Evolutionary conservation across 176 grass and related monocot species (phyloP).

Genomic region (Pharus latifolius): DNA sequence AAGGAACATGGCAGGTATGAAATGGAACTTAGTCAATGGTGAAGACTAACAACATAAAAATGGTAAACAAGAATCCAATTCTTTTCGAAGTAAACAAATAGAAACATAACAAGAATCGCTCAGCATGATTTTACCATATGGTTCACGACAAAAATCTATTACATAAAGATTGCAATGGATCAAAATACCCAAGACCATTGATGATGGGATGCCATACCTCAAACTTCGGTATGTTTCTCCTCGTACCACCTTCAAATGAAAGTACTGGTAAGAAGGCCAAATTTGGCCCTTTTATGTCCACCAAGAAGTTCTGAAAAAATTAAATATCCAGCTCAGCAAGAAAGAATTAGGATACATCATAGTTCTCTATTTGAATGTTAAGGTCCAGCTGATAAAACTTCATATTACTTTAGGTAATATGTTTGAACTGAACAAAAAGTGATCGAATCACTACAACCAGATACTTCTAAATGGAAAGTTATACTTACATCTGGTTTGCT

Average conservation of each 20-base stretch:
- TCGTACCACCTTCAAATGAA: conserved; percentile 93
- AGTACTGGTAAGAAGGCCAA: conserved; percentile 70
- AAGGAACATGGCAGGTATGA: too few species aligned
- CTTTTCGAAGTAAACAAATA: too few species aligned
- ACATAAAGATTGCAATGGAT: neutral
- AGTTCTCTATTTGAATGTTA: neutral
- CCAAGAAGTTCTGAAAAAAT: conserved; percentile 75
- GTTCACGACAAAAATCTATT: conserved; percentile 1
- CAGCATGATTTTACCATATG: neutral
- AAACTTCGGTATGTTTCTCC: conserved; percentile 90
- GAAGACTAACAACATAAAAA: too few species aligned
- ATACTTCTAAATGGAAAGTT: conserved; percentile 10
- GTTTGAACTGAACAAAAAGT: neutral
- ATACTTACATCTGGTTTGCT: conserved; percentile 82
- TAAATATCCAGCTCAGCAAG: neutral
- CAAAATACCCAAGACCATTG: neutral
- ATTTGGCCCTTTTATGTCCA: conserved; percentile 87
- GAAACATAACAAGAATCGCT: too few species aligned
- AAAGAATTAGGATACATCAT: conserved; percentile 12
- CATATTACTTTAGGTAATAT: neutral
- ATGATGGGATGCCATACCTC: conserved; percentile 44
- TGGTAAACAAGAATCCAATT: too few species aligned
- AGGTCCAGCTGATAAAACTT: neutral
- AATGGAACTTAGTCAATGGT: too few species aligned
- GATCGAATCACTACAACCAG: neutral